Percentiles rank a stretch among this genome's conserved stretches.
Conservation (phyloP, 495 filamentous ascomycete species). For the Daldinia caldariorum region DNA sequence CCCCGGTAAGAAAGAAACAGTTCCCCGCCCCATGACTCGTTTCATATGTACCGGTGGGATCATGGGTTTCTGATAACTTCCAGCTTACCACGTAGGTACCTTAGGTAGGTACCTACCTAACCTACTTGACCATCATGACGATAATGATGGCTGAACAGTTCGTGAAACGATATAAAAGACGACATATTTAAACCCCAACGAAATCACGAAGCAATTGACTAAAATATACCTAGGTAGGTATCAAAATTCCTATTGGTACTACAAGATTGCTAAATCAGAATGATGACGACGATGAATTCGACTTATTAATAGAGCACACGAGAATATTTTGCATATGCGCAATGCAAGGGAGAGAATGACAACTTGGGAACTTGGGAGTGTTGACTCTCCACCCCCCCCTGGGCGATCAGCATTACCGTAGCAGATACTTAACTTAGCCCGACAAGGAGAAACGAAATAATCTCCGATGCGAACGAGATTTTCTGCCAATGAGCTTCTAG, state of each 20-base stretch:
- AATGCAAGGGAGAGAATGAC: conserved; percentile 17
- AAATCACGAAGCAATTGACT: background rate
- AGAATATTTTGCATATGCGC: conserved; percentile 6
- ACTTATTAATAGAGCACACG: conserved; percentile 13
- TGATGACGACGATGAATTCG: background rate
- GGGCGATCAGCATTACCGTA: conserved; percentile 17
- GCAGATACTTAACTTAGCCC: conserved; percentile 21
- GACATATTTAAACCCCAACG: background rate
- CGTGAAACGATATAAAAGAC: background rate
- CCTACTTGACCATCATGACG: background rate
- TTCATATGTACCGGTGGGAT: conserved; percentile 10
- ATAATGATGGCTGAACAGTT: background rate
- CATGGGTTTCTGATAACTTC: background rate
- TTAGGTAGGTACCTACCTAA: background rate
- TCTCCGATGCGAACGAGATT: conserved; percentile 35
- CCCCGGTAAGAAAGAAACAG: conserved; percentile 16
- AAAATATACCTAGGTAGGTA: background rate
- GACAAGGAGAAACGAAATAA: conserved; percentile 25
- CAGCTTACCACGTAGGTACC: background rate
- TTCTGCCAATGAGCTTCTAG: conserved; percentile 36
- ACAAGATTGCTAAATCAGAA: background rate
- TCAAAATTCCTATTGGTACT: background rate
- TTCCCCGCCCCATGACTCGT: background rate
- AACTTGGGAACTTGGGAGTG: background rate
- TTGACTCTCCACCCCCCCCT: background rate